Evolutionary conservation across 2,329 filamentous ascomycete genomes (phyloP), one percentile per base, ranked within the genome.

Genomic region (Hawksworthiomyces lignivorus): DNA sequence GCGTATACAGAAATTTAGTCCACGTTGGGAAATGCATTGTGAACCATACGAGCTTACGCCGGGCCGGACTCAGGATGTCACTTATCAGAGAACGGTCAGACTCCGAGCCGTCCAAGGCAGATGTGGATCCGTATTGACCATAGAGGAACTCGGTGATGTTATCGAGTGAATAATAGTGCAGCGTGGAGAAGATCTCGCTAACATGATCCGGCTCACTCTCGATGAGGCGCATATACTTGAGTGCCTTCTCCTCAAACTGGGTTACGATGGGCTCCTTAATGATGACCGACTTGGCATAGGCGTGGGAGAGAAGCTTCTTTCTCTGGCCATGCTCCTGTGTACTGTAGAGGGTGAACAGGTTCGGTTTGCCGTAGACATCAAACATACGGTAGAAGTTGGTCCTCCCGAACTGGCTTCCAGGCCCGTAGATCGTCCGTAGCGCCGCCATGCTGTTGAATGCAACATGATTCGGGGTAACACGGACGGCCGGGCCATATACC

Each of bases 321-420:
- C 73, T 55, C 1, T 69, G 62, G 0, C 59, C 62, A 51, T 77
- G 72, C 3, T 62, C 57, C 24, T 60, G 62, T 0, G 58, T 57
- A 0, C 61, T 57, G 7, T 57, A 55, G 45, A 76, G 75, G 0
- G 69, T 72, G 51, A 77, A 76, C 3, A 77, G 50, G 40, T 75
- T 74, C 51, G 64, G 65, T 9, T 59, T 58, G 0, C 69, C 70
- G 37, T 73, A 74, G 0, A 64, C 68, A 47, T 74, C 70, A 44
- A 77, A 76, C 67, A 76, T 74, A 32, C 65, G 62, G 42, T 77
- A 77, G 50, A 76, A 77, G 1, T 39, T 35, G 0, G 71, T 72
- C 29, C 70, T 55, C 30, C 67, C 70, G 41, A 69, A 76, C 1
- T 63, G 63, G 35, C 62, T 69, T 1, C 73, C 72, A 1, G 72